Evolutionary conservation across 2,329 filamentous ascomycete genomes (phyloP).

Genomic region (Helicocarpus griseus): DNA sequence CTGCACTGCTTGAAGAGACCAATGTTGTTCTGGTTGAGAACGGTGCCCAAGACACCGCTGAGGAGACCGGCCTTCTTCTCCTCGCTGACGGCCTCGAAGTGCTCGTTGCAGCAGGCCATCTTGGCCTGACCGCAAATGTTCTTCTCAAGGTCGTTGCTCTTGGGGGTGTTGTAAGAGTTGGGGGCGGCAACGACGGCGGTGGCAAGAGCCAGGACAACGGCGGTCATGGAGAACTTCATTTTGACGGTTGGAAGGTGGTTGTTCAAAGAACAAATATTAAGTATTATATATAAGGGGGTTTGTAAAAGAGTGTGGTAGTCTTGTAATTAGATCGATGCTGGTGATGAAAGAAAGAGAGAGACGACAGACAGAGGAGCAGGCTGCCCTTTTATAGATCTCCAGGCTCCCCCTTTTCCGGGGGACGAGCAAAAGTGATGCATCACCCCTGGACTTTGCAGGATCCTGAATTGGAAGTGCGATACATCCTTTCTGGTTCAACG

Average conservation of each 20-base stretch:
- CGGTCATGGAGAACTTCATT: constrained; percentile 24
- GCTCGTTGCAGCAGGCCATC: constrained; percentile 24
- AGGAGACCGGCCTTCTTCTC: constrained; percentile 27
- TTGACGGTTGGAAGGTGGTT: constrained; percentile 5
- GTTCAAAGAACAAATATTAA: constrained; percentile 10
- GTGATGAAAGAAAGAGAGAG: constrained; percentile 8
- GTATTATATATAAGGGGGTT: constrained; percentile 7
- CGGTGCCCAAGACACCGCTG: constrained; percentile 24
- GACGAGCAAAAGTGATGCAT: neutral
- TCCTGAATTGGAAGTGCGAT: neutral
- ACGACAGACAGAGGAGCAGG: neutral
- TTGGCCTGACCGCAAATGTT: constrained; percentile 11
- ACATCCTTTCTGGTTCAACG: neutral
- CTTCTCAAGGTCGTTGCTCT: neutral
- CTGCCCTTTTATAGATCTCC: constrained; percentile 10
- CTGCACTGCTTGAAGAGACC: constrained; percentile 35
- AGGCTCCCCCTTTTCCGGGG: neutral
- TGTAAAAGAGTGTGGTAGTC: constrained; percentile 5
- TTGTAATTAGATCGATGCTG: constrained; percentile 10
- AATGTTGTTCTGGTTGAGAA: constrained; percentile 26
- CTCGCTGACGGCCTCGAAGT: constrained; percentile 25
- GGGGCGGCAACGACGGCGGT: constrained; percentile 25
- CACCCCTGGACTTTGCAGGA: neutral
- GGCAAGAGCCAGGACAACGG: constrained; percentile 32
- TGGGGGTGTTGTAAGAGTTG: constrained; percentile 3